Percentiles rank a stretch among this genome's conserved stretches.
Evolutionary conservation across 1,284 basidiomycete species (phyloP).

Genomic region (Puccinia horiana): DNA sequence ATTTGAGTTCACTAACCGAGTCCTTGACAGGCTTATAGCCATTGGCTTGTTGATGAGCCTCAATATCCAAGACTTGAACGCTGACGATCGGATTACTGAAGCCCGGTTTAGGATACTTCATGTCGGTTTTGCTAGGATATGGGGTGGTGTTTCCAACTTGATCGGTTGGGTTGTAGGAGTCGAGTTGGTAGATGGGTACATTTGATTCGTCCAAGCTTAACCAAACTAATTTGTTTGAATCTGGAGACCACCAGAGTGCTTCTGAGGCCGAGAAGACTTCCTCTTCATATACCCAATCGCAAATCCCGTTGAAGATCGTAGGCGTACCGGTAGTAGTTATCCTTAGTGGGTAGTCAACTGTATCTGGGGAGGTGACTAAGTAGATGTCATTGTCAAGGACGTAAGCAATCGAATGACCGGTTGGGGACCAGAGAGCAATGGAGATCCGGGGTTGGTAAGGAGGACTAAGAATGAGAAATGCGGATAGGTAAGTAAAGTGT

Average conservation of each 20-base stretch:
- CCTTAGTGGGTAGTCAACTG: constrained; percentile 66
- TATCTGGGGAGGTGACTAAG: constrained; percentile 67
- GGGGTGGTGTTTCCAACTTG: constrained; percentile 69
- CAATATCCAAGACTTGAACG: constrained; percentile 79
- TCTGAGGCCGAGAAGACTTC: constrained; percentile 70
- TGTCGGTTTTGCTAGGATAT: constrained; percentile 73
- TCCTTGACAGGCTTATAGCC: constrained; percentile 52
- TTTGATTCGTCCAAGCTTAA: constrained; percentile 82
- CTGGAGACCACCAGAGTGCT: constrained; percentile 89
- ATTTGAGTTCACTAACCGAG: constrained; percentile 67
- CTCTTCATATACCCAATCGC: constrained; percentile 69
- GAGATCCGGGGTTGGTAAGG: constrained; percentile 65
- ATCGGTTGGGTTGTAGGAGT: constrained; percentile 80
- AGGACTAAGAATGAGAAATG: not conserved
- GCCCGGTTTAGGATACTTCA: constrained; percentile 86
- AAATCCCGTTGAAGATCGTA: constrained; percentile 87
- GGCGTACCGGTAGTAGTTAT: constrained; percentile 79
- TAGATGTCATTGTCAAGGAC: constrained; percentile 82
- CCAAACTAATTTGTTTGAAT: constrained; percentile 77
- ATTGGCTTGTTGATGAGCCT: constrained; percentile 59
- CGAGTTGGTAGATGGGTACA: constrained; percentile 82
- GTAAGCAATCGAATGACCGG: constrained; percentile 75
- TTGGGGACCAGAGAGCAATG: constrained; percentile 81
- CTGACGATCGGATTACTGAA: constrained; percentile 83
- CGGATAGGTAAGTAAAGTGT: not conserved